Percentiles rank a stretch among this genome's conserved stretches.
phyloP scores from a whole-genome alignment of 225 moss, liverwort and hornwort species.

The Neckera pumila region DNA sequence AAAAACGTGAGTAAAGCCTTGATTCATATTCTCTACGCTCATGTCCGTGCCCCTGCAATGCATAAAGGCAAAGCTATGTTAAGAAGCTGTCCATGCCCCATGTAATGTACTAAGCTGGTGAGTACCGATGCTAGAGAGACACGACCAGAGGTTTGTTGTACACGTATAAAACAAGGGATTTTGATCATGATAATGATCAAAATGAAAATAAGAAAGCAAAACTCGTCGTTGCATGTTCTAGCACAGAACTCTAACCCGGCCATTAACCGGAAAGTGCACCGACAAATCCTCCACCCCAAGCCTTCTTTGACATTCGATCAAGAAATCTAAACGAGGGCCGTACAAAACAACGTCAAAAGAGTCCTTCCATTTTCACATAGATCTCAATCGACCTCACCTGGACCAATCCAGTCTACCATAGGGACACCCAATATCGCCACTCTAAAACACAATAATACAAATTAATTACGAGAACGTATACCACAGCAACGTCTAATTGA shows the following conservation, averaged over 20 bases:
- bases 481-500: background rate
- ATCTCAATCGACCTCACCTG: background rate
- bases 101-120: background rate
- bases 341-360: background rate
- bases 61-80: background rate
- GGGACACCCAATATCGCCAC: background rate
- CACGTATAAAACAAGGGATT: background rate
- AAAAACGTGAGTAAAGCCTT: conserved; percentile 56
- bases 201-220: background rate
- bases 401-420: background rate
- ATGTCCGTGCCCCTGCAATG: conserved; percentile 58
- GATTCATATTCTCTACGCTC: conserved; percentile 50
- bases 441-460: background rate
- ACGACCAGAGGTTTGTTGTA: background rate
- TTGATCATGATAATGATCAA: background rate
- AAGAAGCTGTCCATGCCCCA: background rate
- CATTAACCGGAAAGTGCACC: background rate
- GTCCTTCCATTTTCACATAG: background rate
- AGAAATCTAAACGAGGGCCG: background rate
- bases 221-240: background rate
- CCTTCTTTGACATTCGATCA: background rate
- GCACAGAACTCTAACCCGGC: background rate
- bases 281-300: background rate
- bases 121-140: background rate
- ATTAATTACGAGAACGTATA: background rate